These are phyloP conservation scores for Vicia villosa DNA, from an alignment of 306 rosid genomes.

Conservation along the genomic window DNA sequence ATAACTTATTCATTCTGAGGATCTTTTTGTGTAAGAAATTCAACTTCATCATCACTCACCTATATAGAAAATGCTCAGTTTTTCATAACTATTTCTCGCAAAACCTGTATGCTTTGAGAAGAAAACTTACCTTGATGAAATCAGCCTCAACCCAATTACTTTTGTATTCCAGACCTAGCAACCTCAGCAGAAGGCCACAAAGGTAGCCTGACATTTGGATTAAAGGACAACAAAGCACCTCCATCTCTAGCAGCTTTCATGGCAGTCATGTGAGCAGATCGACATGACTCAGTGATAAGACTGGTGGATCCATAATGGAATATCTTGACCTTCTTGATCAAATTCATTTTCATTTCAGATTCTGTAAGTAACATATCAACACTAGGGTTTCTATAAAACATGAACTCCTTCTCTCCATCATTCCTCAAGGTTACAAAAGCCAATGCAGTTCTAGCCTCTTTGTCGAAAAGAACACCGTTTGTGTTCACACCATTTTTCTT, in stretches of 20 bases:
- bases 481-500: slow-evolving; percentile 53
- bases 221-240: slow-evolving; percentile 67
- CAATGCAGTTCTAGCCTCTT: slow-evolving; percentile 67
- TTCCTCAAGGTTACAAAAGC: slow-evolving; percentile 66
- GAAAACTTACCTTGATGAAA: slow-evolving; percentile 56
- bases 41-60: slow-evolving; percentile 76
- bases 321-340: slow-evolving; percentile 57
- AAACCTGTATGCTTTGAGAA: not conserved
- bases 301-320: slow-evolving; percentile 76
- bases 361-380: slow-evolving; percentile 67
- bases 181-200: slow-evolving; percentile 69
- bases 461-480: slow-evolving; percentile 57
- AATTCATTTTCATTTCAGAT: slow-evolving; percentile 52
- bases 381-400: slow-evolving; percentile 76
- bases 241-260: slow-evolving; percentile 63
- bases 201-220: slow-evolving; percentile 66
- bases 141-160: slow-evolving; percentile 70
- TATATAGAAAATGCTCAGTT: not conserved
- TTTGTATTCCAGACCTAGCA: slow-evolving; percentile 63
- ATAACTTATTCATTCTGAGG: slow-evolving; percentile 53
- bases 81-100: too few relatives aligned
- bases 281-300: slow-evolving; percentile 67
- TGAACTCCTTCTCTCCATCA: slow-evolving; percentile 77
- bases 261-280: slow-evolving; percentile 71
- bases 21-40: slow-evolving; percentile 60